phyloP scores from a whole-genome alignment of 2,329 filamentous ascomycete species.

The Lachnum nothofagi region DNA sequence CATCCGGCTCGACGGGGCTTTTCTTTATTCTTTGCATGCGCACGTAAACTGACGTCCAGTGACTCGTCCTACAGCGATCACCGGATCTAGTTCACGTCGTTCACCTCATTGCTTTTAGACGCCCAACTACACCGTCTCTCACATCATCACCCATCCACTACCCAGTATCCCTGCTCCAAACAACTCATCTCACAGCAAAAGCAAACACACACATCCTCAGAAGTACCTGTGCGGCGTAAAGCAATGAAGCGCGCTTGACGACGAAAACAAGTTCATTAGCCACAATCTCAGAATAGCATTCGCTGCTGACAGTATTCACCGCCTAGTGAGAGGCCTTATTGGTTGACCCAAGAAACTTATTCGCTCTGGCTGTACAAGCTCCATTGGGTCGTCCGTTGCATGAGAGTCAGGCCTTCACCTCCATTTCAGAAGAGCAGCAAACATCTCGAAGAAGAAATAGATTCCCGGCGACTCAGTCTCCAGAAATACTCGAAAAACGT shows the following conservation, averaged over 20 bases:
- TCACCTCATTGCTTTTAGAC: conserved; percentile 9
- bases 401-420: conserved; percentile 31
- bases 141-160: conserved; percentile 11
- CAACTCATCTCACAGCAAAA: conserved; percentile 27
- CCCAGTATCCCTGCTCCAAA: conserved; percentile 24
- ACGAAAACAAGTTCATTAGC: conserved; percentile 13
- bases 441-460: conserved; percentile 27
- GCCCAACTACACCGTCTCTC: conserved; percentile 15
- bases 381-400: conserved; percentile 31
- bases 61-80: conserved; percentile 24
- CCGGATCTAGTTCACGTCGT: conserved; percentile 15
- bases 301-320: conserved; percentile 21
- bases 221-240: conserved; percentile 16
- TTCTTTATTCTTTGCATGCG: conserved; percentile 12
- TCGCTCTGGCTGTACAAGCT: conserved; percentile 40
- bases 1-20: conserved; percentile 18
- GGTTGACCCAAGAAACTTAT: conserved; percentile 23
- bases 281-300: conserved; percentile 23
- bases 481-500: conserved; percentile 28
- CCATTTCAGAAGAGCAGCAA: conserved; percentile 30
- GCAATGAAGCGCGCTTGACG: conserved; percentile 23
- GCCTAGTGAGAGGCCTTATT: conserved; percentile 25
- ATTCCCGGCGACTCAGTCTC: conserved; percentile 26
- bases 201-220: conserved; percentile 21
- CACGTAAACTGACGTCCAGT: conserved; percentile 24